Evolutionary conservation across 768 basidiomycete genomes (phyloP).

Genomic region (Fibroporia radiculosa): DNA sequence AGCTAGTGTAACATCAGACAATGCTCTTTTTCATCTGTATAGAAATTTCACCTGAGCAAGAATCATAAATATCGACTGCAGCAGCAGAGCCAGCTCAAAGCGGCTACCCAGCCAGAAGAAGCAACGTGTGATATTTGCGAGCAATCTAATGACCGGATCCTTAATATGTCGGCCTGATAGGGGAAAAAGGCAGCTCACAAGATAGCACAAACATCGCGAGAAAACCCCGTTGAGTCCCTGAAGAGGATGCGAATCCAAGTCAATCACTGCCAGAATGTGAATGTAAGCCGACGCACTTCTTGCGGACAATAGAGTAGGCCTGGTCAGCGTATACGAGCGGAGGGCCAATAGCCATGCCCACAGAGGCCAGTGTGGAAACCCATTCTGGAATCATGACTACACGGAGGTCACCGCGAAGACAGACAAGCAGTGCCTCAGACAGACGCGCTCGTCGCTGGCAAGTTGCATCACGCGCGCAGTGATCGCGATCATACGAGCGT

Average conservation of each 20-base stretch:
- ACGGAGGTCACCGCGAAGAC: background rate
- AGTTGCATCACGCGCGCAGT: background rate
- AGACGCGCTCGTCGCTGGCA: conserved; percentile 1
- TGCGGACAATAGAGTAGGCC: conserved; percentile 70
- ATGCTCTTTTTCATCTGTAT: background rate
- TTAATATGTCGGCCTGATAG: background rate
- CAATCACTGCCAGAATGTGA: background rate
- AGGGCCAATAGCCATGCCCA: conserved; percentile 81
- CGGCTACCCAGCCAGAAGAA: conserved; percentile 85
- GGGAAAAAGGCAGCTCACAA: conserved; percentile 42
- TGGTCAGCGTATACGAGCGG: conserved; percentile 84
- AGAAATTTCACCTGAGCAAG: conserved; percentile 52
- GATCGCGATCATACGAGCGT: background rate
- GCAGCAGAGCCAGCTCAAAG: conserved; percentile 70
- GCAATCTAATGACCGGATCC: conserved; percentile 36
- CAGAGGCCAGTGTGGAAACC: conserved; percentile 60
- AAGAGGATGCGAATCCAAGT: background rate
- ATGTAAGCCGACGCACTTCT: conserved; percentile 39
- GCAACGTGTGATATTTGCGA: conserved; percentile 82
- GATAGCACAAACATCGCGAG: conserved; percentile 80
- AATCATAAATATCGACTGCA: conserved; percentile 84
- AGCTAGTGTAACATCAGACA: conserved; percentile 37
- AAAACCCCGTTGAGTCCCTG: conserved; percentile 82
- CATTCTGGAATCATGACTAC: conserved; percentile 41
- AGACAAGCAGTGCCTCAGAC: background rate